Percentiles rank a stretch among this genome's conserved stretches.
phyloP scores from a whole-genome alignment of 1,284 basidiomycete genomes.

The Hemileia vastatrix region DNA sequence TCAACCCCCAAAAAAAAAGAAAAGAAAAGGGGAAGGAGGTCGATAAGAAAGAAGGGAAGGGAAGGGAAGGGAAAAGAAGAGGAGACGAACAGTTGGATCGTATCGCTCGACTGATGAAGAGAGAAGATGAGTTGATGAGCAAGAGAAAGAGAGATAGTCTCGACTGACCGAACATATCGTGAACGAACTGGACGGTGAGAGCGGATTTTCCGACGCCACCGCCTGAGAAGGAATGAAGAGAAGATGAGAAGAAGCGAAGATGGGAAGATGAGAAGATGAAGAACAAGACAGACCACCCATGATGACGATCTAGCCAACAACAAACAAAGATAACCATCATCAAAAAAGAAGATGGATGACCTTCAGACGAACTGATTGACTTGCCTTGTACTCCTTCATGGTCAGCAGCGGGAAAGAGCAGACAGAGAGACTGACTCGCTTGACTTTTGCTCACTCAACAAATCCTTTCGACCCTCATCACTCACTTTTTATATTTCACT shows the following conservation, averaged over 20 bases:
- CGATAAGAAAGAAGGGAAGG: conserved; percentile 47
- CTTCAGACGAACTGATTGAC: not conserved
- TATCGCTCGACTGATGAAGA: conserved; percentile 18
- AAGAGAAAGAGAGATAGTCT: not conserved
- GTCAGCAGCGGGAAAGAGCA: not conserved
- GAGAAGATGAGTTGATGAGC: not conserved
- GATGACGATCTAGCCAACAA: conserved; percentile 20
- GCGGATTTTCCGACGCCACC: conserved; percentile 66
- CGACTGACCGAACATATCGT: conserved; percentile 63
- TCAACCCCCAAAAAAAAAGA: no score
- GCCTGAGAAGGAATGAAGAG: conserved; percentile 19
- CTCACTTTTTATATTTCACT: no score
- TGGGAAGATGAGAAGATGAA: not conserved
- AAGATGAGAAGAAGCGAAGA: not conserved
- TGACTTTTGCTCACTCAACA: no score
- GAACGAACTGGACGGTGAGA: conserved; percentile 59
- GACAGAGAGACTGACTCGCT: no score
- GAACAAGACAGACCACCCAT: conserved; percentile 18
- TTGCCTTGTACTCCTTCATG: conserved; percentile 19
- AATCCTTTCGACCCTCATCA: no score
- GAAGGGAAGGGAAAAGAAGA: conserved; percentile 31
- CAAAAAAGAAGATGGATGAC: not conserved
- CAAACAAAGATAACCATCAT: not conserved
- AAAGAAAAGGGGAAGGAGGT: conserved; percentile 3
- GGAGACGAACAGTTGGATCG: conserved; percentile 17